These are phyloP conservation scores for Botrytis elliptica DNA, from an alignment of 2,329 filamentous ascomycete genomes.

Conservation along the genomic window DNA sequence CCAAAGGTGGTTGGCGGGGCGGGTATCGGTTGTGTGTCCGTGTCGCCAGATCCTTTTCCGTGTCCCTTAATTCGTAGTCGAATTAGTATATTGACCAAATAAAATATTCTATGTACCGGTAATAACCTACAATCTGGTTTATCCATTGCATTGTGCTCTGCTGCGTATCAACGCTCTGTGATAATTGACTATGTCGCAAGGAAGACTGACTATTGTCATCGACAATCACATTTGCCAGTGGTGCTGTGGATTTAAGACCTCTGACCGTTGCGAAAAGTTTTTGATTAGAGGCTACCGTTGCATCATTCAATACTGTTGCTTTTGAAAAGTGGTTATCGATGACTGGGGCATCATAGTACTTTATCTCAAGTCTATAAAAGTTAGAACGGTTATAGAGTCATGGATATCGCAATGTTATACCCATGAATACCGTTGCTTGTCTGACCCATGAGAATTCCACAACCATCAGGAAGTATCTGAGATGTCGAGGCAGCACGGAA, in stretches of 20 bases:
- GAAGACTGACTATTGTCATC: not conserved
- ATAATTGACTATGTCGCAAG: not conserved
- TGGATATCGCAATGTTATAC: not conserved
- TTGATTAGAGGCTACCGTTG: not conserved
- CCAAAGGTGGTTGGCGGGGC: not conserved
- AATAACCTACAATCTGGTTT: slow-evolving; percentile 10
- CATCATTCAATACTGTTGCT: not conserved
- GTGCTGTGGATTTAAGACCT: not conserved
- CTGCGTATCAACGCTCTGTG: not conserved
- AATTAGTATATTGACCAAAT: not conserved
- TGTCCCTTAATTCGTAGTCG: not conserved
- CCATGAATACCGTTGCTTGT: slow-evolving; percentile 1
- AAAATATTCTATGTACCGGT: not conserved
- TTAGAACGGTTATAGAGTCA: not conserved
- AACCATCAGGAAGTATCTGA: slow-evolving; percentile 20
- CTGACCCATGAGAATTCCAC: slow-evolving; percentile 9
- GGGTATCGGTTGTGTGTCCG: slow-evolving; percentile 3
- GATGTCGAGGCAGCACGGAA: slow-evolving; percentile 27
- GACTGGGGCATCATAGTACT: not conserved
- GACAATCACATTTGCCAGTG: not conserved
- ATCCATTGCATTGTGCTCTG: slow-evolving; percentile 17
- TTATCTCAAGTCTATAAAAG: not conserved
- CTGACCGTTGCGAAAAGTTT: not conserved
- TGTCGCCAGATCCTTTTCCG: not conserved
- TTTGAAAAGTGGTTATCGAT: not conserved